Percentiles rank a stretch among this genome's conserved stretches.
Evolutionary conservation across 768 basidiomycete species (phyloP).

Genomic region (Lentinula edodes): DNA sequence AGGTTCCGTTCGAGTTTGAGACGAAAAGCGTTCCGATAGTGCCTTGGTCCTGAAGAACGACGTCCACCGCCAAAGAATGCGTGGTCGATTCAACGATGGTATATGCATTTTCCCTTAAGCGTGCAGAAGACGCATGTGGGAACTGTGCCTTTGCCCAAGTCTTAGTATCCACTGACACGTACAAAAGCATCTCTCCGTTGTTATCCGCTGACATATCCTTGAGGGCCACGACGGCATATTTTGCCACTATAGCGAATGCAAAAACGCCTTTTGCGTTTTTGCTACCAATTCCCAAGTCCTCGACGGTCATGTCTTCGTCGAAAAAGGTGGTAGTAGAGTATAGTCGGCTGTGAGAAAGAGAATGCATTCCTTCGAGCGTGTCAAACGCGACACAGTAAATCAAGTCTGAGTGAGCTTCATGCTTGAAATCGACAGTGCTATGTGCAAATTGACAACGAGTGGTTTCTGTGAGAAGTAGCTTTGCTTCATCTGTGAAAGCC

Average conservation of each 20-base stretch:
- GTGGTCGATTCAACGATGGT: slow-evolving; percentile 93
- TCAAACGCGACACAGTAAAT: slow-evolving; percentile 92
- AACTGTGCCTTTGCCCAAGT: slow-evolving; percentile 88
- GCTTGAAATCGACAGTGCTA: slow-evolving; percentile 77
- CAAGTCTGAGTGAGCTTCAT: slow-evolving; percentile 65
- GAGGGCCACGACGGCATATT: slow-evolving; percentile 88
- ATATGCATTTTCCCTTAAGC: slow-evolving; percentile 86
- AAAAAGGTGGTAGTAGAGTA: slow-evolving; percentile 89
- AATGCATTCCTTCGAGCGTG: slow-evolving; percentile 36
- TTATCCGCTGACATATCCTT: slow-evolving; percentile 55
- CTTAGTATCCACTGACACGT: slow-evolving; percentile 78
- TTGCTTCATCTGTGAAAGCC: slow-evolving; percentile 60
- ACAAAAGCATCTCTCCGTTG: slow-evolving; percentile 74
- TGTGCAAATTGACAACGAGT: slow-evolving; percentile 87
- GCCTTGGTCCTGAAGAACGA: slow-evolving; percentile 64
- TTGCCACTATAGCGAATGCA: slow-evolving; percentile 88
- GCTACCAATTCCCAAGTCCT: slow-evolving; percentile 75
- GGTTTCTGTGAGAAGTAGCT: slow-evolving; percentile 63
- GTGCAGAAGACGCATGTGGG: slow-evolving; percentile 80
- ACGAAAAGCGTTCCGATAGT: slow-evolving; percentile 89
- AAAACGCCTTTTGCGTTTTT: slow-evolving; percentile 86
- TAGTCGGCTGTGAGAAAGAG: slow-evolving; percentile 61
- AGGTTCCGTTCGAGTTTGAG: slow-evolving; percentile 94
- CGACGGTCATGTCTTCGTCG: slow-evolving; percentile 50
- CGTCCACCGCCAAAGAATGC: slow-evolving; percentile 93